Conservation (phyloP, 208 protist species). For the Trichomonas tenax region DNA sequence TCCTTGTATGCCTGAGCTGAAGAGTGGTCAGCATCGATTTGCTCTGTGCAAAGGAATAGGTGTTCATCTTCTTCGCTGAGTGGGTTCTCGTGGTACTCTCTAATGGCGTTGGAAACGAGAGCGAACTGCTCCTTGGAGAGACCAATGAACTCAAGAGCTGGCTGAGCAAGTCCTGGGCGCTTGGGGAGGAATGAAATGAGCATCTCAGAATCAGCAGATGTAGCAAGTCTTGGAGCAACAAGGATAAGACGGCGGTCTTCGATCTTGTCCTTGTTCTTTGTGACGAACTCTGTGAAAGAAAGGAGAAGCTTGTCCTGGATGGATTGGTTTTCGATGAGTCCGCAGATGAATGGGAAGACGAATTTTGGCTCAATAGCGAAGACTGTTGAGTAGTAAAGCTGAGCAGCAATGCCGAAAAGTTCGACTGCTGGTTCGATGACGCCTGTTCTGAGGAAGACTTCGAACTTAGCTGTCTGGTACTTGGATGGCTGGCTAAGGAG, state of each 20-base stretch:
- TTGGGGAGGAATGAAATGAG: not conserved
- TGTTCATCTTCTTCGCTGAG: not conserved
- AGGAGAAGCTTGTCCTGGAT: not conserved
- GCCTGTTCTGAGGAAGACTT: not conserved
- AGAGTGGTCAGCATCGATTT: not conserved
- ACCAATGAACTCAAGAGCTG: not conserved
- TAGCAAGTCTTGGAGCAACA: not conserved
- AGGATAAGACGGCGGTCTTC: not conserved
- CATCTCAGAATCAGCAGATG: not conserved
- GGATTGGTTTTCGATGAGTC: not conserved
- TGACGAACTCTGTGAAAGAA: not conserved
- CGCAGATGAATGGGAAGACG: not conserved
- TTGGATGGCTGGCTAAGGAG: not conserved
- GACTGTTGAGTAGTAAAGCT: not conserved
- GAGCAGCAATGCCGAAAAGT: not conserved
- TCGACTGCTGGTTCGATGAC: not conserved
- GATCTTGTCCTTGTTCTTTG: not conserved
- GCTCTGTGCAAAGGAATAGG: not conserved
- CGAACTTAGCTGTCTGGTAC: not conserved
- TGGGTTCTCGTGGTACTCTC: not conserved
- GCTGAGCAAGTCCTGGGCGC: not conserved
- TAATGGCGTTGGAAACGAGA: not conserved
- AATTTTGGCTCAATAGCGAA: not conserved
- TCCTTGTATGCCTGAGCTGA: not conserved
- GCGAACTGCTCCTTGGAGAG: not conserved